Base-by-base conservation (phyloP, 805 yeast species). In the Yarrowia bubula region DNA sequence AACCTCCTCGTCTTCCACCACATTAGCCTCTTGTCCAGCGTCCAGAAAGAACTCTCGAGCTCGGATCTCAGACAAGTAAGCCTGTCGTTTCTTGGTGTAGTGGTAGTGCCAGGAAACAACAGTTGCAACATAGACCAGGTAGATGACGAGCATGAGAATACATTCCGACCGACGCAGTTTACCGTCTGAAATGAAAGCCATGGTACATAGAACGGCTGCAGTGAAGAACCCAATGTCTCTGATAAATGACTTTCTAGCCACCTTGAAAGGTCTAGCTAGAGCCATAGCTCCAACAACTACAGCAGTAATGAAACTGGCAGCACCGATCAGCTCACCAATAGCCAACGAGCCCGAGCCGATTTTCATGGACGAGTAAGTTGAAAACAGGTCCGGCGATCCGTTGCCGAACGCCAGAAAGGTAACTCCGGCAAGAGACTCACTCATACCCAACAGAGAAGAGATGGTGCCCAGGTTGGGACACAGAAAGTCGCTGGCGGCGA, bases 321-420 rank as follows among this genome's bases (percentile, higher is more conserved):
- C 95, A 0, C 99, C 98, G 37, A 92, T 76, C n/a, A 93, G 78
- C 73, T 92, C 98, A 0, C 97, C 95, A 7, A 93, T 76, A 0
- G 98, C 98, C 72, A 93, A 77, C 0, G 90, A 83, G 0, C 88
- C 84, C 1, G 90, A 84, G n/a, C 84, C 86, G 1, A 85, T 76
- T 11, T 81, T 80, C 84, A 95, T 83, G 3, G 98, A 96, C 57
- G 87, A 86, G 73, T 86, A 90, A 0, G 97, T 91, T 53, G 93
- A 84, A 41, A 92, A 82, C 3, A 93, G 85, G 74, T 93, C 99
- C 0, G 98, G 97, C 0, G 96, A 82, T 3, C 97, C 96, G 75
- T 93, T 93, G 0, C 98, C 98, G 67, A 93, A 80, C 0, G 98
- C 96, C 62, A 95, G 77, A 22, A 93, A 77, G 0, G 98, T 92